These are phyloP conservation scores for Yarrowia yakushimensis DNA, from an alignment of 805 yeast species.

Conservation along the genomic window DNA sequence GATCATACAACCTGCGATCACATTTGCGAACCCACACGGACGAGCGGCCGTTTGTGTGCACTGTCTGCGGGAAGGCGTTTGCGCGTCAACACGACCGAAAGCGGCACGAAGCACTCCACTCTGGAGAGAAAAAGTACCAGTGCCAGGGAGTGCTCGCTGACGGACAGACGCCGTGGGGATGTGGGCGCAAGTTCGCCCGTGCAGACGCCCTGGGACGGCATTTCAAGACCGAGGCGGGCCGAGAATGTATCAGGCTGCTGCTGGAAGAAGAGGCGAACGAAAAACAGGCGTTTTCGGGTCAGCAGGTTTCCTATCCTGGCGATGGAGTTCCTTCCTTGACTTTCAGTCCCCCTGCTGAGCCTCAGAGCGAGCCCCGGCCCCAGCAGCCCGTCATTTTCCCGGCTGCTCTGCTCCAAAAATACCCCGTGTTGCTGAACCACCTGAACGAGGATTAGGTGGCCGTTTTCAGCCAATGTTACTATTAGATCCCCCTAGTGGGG, in stretches of 20 bases:
- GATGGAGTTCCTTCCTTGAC: constrained; percentile 28
- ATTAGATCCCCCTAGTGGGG: constrained; percentile 15
- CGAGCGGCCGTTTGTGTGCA: constrained; percentile 67
- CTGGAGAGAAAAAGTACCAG: constrained; percentile 64
- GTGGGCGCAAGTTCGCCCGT: constrained; percentile 69
- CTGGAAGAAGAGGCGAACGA: constrained; percentile 49
- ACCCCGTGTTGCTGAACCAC: constrained; percentile 29
- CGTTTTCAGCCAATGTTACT: not conserved
- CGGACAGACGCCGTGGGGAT: constrained; percentile 65
- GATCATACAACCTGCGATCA: constrained; percentile 89
- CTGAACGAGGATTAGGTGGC: constrained; percentile 3
- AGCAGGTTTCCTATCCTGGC: constrained; percentile 14
- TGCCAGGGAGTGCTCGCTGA: constrained; percentile 62
- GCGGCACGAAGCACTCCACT: constrained; percentile 72
- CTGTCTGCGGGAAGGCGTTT: constrained; percentile 61
- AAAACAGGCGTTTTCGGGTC: constrained; percentile 3
- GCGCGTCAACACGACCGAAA: constrained; percentile 75
- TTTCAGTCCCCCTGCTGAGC: constrained; percentile 29
- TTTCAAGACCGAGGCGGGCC: constrained; percentile 71
- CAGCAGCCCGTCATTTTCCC: constrained; percentile 27
- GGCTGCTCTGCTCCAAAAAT: constrained; percentile 31
- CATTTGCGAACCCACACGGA: constrained; percentile 83
- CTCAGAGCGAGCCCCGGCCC: constrained; percentile 4
- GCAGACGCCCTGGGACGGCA: constrained; percentile 77
- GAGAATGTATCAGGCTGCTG: constrained; percentile 62